These are phyloP conservation scores for Collybiopsis luxurians DNA, from an alignment of 768 basidiomycete species.

Conservation along the genomic window DNA sequence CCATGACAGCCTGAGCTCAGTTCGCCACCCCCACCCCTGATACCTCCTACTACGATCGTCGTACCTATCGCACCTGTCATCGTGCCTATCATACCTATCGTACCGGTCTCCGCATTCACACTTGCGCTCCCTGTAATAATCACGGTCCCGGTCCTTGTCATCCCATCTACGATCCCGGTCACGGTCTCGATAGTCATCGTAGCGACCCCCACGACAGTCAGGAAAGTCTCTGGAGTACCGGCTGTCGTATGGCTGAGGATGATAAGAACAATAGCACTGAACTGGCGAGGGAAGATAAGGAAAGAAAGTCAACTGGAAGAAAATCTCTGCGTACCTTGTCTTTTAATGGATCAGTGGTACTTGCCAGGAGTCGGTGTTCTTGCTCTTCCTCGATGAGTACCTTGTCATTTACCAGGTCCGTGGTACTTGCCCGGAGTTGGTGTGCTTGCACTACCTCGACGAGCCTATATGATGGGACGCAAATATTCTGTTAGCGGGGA, in stretches of 20 bases:
- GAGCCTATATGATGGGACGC: slow-evolving; percentile 61
- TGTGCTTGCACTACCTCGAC: slow-evolving; percentile 87
- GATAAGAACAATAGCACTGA: slow-evolving; percentile 80
- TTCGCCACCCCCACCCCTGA: too few relatives aligned
- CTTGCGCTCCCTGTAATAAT: background rate
- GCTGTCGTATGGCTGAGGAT: slow-evolving; percentile 88
- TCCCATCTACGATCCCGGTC: background rate
- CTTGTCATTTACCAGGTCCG: slow-evolving; percentile 82
- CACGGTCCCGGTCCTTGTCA: background rate
- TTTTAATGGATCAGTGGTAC: too few relatives aligned
- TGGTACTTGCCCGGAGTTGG: slow-evolving; percentile 96
- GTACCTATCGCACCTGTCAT: too few relatives aligned
- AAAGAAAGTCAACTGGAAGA: slow-evolving; percentile 4
- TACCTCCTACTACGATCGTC: too few relatives aligned
- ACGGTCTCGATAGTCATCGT: background rate
- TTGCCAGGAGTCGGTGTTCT: too few relatives aligned
- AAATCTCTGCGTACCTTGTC: too few relatives aligned
- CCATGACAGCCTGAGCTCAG: too few relatives aligned
- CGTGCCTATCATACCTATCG: too few relatives aligned
- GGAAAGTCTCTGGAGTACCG: slow-evolving; percentile 56
- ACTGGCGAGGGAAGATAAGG: background rate
- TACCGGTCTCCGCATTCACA: too few relatives aligned
- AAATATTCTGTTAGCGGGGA: background rate
- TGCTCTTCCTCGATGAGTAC: slow-evolving; percentile 25
- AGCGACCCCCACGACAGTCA: background rate